Base-by-base conservation (phyloP, 805 yeast genomes). In the Blastobotrys americana region DNA sequence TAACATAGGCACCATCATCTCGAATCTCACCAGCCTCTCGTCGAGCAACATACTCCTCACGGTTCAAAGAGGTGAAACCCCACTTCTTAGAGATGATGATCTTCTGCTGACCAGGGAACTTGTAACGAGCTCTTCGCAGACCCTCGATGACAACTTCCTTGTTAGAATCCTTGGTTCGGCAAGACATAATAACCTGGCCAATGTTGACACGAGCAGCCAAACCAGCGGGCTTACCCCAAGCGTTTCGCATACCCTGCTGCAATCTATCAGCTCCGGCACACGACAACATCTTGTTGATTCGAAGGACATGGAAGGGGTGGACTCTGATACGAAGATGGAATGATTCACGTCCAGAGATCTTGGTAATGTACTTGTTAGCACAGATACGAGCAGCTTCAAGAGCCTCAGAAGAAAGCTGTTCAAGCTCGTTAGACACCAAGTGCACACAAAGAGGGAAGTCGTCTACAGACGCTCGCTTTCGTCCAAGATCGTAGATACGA, bases 251-350 rank as follows among this genome's bases (percentile, higher is more conserved):
- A 89, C 98, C 98, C 80, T 93, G 97, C 80, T 93, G 98, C 77
- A 93, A 83, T 85, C 98, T 88, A 90, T 93, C 98, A 72, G 98
- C 98, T 86, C 98, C 98, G 79, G 98, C 98, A 82, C 98, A 93
- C 70, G 98, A 93, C 96, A 93, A 88, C 98, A 93, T 93, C 87
- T 93, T 93, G 93, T 93, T 93, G 81, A 93, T 93, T 78, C 98
- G 84, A 74, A 93, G 82, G 63, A 93, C 98, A 82, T 93, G 98
- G 97, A 85, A 93, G 65, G 98, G 98, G 77, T 93, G 98, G 69
- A 89, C 97, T 80, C 98, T 89, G 74, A 93, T 87, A 80, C 98
- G 88, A 80, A 93, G 80, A 80, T 93, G 98, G 98, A 93, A 93
- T 65, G 97, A 78, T 68, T 93, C 98, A 84, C 97, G 87, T 72